Conservation (phyloP, 2,329 filamentous ascomycete species). For the Ophiostoma angusticollis region DNA sequence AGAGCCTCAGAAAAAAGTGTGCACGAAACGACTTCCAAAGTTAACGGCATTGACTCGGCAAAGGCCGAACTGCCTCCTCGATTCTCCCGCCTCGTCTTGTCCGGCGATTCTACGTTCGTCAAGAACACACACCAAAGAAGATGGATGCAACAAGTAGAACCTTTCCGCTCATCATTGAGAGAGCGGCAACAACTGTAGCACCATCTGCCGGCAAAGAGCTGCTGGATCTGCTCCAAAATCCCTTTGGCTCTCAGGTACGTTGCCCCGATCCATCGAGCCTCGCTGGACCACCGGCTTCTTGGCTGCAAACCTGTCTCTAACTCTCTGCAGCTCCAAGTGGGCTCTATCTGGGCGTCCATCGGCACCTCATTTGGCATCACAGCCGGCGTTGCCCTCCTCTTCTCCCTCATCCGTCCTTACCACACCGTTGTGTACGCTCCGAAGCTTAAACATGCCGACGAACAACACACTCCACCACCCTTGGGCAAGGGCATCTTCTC, state of each 20-base stretch:
- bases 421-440: slow-evolving; percentile 90
- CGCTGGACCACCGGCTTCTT: too few relatives aligned
- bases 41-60: too few relatives aligned
- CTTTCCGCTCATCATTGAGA: slow-evolving; percentile 6
- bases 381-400: slow-evolving; percentile 58
- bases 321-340: slow-evolving; percentile 29
- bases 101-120: background rate
- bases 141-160: slow-evolving; percentile 13
- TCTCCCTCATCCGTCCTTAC: slow-evolving; percentile 82
- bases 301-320: too few relatives aligned
- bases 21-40: too few relatives aligned
- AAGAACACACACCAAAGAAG: background rate
- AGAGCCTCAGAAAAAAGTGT: too few relatives aligned
- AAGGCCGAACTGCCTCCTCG: too few relatives aligned
- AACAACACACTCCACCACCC: slow-evolving; percentile 75
- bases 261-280: too few relatives aligned
- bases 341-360: slow-evolving; percentile 66
- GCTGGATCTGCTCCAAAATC: slow-evolving; percentile 34
- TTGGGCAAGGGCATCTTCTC: slow-evolving; percentile 78
- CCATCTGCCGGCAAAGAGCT: slow-evolving; percentile 28
- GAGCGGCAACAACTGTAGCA: slow-evolving; percentile 8
- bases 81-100: too few relatives aligned
- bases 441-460: slow-evolving; percentile 82
- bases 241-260: slow-evolving; percentile 33
- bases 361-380: slow-evolving; percentile 69